phyloP scores from a whole-genome alignment of 2,329 filamentous ascomycete genomes.

The Xylaria hypoxylon region DNA sequence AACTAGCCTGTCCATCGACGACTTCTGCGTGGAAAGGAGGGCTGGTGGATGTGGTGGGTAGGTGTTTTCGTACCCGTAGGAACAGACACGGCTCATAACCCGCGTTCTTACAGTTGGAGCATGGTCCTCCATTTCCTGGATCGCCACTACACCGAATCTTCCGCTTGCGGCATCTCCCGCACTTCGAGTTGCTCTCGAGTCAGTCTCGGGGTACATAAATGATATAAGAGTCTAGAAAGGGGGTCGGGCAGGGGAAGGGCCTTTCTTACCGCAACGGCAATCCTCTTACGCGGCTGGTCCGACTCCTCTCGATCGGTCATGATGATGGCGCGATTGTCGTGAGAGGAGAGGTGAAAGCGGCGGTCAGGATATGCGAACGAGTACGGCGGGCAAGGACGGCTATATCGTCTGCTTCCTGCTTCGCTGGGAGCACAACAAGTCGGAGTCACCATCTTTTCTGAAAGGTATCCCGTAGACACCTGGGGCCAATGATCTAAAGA shows the following conservation, averaged over 20 bases:
- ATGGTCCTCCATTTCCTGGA: constrained; percentile 78
- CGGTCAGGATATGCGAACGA: constrained; percentile 53
- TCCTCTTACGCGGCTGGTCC: constrained; percentile 66
- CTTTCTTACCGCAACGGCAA: constrained; percentile 68
- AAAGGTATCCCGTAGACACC: constrained; percentile 38
- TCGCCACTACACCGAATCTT: constrained; percentile 97
- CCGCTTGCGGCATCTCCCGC: constrained; percentile 86
- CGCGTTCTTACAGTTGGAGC: constrained; percentile 83
- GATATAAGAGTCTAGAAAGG: neutral
- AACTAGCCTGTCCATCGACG: neutral
- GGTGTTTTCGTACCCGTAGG: constrained; percentile 71
- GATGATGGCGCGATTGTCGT: constrained; percentile 53
- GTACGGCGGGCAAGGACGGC: constrained; percentile 55
- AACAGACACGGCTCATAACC: constrained; percentile 80
- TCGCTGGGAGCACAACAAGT: constrained; percentile 54
- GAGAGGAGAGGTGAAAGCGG: constrained; percentile 53
- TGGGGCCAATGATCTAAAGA: constrained; percentile 40
- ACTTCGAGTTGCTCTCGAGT: constrained; percentile 64
- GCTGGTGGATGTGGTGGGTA: constrained; percentile 24
- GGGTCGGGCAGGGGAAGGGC: constrained; percentile 13
- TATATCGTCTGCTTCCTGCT: constrained; percentile 55
- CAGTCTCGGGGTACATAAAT: constrained; percentile 24
- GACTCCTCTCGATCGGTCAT: constrained; percentile 59
- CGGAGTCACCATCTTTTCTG: constrained; percentile 58
- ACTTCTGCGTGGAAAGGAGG: constrained; percentile 24